Evolutionary conservation across 441 rosid genomes (phyloP).

Genomic region (Euphorbia neoarborescens): DNA sequence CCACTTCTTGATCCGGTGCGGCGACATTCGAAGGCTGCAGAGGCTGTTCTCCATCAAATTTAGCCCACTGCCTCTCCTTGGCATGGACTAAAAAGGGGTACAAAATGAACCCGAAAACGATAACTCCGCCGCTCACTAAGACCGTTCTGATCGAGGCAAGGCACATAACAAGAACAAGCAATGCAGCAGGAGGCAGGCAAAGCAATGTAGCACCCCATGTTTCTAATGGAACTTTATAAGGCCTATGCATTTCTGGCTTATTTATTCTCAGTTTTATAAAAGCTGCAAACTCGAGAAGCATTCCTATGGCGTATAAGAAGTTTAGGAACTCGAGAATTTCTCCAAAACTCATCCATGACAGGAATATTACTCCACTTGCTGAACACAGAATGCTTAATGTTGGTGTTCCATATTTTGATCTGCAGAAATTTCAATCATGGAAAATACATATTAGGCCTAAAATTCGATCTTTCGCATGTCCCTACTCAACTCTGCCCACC

Average conservation of each 20-base stretch:
- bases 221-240: constrained; percentile 58
- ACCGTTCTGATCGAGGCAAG: constrained; percentile 56
- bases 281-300: constrained; percentile 87
- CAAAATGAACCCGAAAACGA: constrained; percentile 45
- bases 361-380: constrained; percentile 72
- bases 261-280: constrained; percentile 61
- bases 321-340: constrained; percentile 79
- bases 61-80: constrained; percentile 44
- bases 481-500: background rate
- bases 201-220: constrained; percentile 55
- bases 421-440: constrained; percentile 21
- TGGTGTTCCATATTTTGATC: constrained; percentile 88
- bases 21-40: constrained; percentile 10
- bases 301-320: constrained; percentile 68
- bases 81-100: constrained; percentile 46
- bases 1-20: constrained; percentile 24
- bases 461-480: background rate
- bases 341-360: constrained; percentile 91
- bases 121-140: constrained; percentile 46
- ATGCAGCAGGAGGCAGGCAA: constrained; percentile 57
- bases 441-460: background rate
- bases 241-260: constrained; percentile 70
- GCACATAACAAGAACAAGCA: constrained; percentile 72
- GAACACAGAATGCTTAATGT: constrained; percentile 73
- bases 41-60: constrained; percentile 31